These are phyloP conservation scores for Phytophthora kernoviae DNA, from an alignment of 352 stramenopile genomes.

Conservation along the genomic window DNA sequence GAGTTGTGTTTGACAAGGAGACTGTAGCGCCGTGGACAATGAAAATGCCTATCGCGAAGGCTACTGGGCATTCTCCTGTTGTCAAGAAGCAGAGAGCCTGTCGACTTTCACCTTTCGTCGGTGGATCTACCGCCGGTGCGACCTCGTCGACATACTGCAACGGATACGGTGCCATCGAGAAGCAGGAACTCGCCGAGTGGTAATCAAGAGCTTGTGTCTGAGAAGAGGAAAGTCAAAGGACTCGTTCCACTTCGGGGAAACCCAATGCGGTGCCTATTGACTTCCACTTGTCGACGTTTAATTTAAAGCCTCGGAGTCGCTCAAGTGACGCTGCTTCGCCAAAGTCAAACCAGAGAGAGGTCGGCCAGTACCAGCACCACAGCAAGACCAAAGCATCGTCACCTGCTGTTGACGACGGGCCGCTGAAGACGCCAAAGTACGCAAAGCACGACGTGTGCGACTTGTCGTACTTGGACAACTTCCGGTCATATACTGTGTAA, in stretches of 20 bases:
- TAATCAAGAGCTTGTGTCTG: constrained; percentile 1
- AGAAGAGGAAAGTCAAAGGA: constrained; percentile 5
- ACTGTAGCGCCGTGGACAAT: neutral
- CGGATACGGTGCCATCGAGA: constrained; percentile 6
- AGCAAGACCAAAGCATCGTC: constrained; percentile 13
- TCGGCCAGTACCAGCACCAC: constrained; percentile 1
- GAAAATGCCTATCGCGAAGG: neutral
- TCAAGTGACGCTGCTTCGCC: constrained; percentile 2
- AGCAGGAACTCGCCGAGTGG: neutral
- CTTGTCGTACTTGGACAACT: constrained; percentile 33
- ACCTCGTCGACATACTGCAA: constrained; percentile 21
- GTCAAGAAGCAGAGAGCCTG: constrained; percentile 5
- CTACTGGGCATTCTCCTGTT: neutral
- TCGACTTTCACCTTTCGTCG: constrained; percentile 25
- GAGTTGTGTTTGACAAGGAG: neutral
- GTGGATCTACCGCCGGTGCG: constrained; percentile 13
- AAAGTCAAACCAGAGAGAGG: constrained; percentile 5
- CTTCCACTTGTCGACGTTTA: constrained; percentile 39
- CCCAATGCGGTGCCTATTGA: constrained; percentile 19
- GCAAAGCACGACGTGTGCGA: constrained; percentile 31
- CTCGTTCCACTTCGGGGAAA: constrained; percentile 14
- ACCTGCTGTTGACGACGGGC: neutral
- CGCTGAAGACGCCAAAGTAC: constrained; percentile 11
- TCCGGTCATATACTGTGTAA: constrained; percentile 32
- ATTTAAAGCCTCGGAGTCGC: constrained; percentile 21